These are phyloP conservation scores for Canna indica DNA, from an alignment of 176 grass and related monocot species.

Conservation along the genomic window DNA sequence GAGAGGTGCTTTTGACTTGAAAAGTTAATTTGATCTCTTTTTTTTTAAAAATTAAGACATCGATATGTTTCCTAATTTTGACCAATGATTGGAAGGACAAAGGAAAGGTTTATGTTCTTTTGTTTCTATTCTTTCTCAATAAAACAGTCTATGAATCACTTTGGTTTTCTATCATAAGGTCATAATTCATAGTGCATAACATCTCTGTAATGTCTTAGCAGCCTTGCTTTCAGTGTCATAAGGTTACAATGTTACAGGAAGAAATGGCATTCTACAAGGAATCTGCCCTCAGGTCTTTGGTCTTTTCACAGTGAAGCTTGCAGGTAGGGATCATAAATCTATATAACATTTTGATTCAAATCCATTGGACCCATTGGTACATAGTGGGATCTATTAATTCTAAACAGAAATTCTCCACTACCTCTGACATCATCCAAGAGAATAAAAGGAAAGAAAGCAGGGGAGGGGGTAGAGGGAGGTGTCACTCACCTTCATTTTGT, in stretches of 20 bases:
- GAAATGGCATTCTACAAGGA: slow-evolving; percentile 66
- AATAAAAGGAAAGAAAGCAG: no score
- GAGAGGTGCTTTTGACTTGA: slow-evolving; percentile 28
- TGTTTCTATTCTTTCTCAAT: no score
- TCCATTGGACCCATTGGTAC: not conserved
- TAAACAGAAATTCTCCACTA: not conserved
- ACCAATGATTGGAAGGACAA: not conserved
- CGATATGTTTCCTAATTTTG: not conserved
- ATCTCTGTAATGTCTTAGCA: not conserved
- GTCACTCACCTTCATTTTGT: not conserved
- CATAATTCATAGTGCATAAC: no score
- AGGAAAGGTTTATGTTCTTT: no score
- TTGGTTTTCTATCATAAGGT: no score
- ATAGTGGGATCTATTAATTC: not conserved
- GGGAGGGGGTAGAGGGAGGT: no score
- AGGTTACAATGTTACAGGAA: slow-evolving; percentile 34
- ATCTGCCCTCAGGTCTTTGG: slow-evolving; percentile 89
- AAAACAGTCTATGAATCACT: no score
- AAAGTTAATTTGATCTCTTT: not conserved
- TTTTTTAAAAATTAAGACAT: not conserved
- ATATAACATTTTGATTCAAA: not conserved
- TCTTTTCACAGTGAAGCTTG: slow-evolving; percentile 93
- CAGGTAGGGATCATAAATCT: slow-evolving; percentile 31
- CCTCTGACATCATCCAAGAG: not conserved
- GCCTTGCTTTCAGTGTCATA: not conserved